Base-by-base conservation (phyloP, 2,329 filamentous ascomycete genomes). In the Aspergillus ochraceus region DNA sequence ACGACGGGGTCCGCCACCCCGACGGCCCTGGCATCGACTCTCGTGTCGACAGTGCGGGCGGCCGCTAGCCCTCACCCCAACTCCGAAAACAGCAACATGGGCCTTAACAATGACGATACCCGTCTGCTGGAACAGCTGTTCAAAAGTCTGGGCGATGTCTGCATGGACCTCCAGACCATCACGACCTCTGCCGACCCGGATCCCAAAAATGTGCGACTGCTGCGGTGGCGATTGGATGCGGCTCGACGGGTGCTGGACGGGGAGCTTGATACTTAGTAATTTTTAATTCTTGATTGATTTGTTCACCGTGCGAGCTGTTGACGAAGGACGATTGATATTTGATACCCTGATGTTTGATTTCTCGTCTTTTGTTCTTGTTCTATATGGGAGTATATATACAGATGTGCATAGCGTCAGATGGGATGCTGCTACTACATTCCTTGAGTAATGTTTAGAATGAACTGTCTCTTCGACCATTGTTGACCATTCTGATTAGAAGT, bases 181-280 rank as follows among this genome's bases (percentile, higher is more conserved):
- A 77, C 75, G 4, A 70, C 30, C 67, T 89, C 62, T 80, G 83
- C 59, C 81, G 89, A 75, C 75, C 80, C 54, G 79, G 84, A 64
- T 77, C 77, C 64, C 76, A 83, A 59, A 81, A 82, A 66, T 76
- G 85, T 61, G 85, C 90, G 66, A 57, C 81, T 88, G 60, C 87
- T 90, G 74, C 82, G 91, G 60, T 81, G 89, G 63, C 83, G 90
- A 65, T 82, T 97, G 54, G 91, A 96, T 65, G 85, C 87, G 55
- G 92, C 92, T 5, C 86, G 88, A 60, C 83, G 85, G 55, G 84
- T 91, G 3, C 79, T 96, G 30, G 90, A 94, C 65, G 91, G 90
- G 5, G 78, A 87, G 60, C 83, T 88, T 42, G 67, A 69, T 55
- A 59, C 64, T 26, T 66, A 59, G 60, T 51, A 50, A 22, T 49